A percentile compares a stretch with the other conserved stretches of the same genome.
Evolutionary conservation across 768 basidiomycete species (phyloP).

Genomic region (Suillus subluteus): DNA sequence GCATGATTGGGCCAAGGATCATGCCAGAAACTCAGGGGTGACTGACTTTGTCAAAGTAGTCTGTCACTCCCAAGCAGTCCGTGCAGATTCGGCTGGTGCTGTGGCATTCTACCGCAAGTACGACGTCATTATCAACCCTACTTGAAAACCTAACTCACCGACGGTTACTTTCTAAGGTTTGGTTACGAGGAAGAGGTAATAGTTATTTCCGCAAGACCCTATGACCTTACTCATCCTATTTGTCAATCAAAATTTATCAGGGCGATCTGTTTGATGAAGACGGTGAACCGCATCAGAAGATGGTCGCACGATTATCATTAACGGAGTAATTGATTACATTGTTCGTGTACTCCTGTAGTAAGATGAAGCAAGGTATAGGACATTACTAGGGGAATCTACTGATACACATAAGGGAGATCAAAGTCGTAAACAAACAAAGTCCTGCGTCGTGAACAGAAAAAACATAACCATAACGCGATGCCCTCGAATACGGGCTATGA

Average conservation of each 20-base stretch:
- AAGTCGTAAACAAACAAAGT: constrained; percentile 23
- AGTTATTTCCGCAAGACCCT: constrained; percentile 35
- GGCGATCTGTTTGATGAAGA: constrained; percentile 80
- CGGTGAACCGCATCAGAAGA: constrained; percentile 85
- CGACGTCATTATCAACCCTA: constrained; percentile 19
- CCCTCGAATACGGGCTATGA: constrained; percentile 36
- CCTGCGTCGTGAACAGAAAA: constrained; percentile 31
- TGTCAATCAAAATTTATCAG: constrained; percentile 42
- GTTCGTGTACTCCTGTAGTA: constrained; percentile 25
- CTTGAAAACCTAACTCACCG: constrained; percentile 19
- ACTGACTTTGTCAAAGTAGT: constrained; percentile 47
- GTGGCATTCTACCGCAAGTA: constrained; percentile 80
- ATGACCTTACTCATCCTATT: constrained; percentile 16
- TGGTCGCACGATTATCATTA: constrained; percentile 62
- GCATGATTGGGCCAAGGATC: constrained; percentile 58
- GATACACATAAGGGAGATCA: constrained; percentile 44
- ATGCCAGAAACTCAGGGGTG: constrained; percentile 32
- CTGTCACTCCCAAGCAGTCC: constrained; percentile 67
- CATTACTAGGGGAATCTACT: constrained; percentile 39
- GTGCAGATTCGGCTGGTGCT: constrained; percentile 37
- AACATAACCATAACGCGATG: constrained; percentile 37
- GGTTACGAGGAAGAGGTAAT: constrained; percentile 64
- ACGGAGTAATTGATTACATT: constrained; percentile 31
- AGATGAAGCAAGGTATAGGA: constrained; percentile 30
- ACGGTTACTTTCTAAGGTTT: constrained; percentile 47